phyloP scores from a whole-genome alignment of 2,329 filamentous ascomycete species.

The Tolypocladium sp. region DNA sequence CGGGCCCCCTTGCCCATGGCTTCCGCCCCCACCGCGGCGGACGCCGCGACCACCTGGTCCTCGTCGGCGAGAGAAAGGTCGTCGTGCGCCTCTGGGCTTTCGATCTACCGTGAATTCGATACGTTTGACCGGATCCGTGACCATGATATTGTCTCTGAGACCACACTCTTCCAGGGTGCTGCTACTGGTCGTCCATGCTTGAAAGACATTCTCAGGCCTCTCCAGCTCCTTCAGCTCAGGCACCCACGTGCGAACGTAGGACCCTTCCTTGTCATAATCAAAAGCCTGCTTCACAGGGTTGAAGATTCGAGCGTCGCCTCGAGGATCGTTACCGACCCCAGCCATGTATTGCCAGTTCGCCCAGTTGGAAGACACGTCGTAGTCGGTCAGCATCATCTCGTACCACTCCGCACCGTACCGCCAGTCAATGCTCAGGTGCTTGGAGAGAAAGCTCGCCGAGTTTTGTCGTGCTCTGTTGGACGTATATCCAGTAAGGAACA shows the following conservation, averaged over 20 bases:
- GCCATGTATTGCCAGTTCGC: constrained; percentile 77
- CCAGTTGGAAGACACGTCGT: constrained; percentile 71
- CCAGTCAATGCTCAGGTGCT: constrained; percentile 71
- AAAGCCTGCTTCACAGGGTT: constrained; percentile 75
- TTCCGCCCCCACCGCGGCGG: constrained; percentile 6
- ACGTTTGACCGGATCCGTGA: constrained; percentile 54
- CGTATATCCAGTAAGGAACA: constrained; percentile 68
- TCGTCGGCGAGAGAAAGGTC: constrained; percentile 14
- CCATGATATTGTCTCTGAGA: constrained; percentile 52
- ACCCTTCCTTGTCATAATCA: constrained; percentile 63
- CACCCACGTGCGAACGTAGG: constrained; percentile 66
- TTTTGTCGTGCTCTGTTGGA: constrained; percentile 71
- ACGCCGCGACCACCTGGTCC: constrained; percentile 9
- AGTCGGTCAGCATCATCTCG: constrained; percentile 64
- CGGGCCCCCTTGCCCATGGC: not conserved
- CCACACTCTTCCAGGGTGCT: constrained; percentile 49
- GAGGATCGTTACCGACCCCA: constrained; percentile 71
- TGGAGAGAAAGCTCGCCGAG: constrained; percentile 64
- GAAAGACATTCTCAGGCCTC: constrained; percentile 53
- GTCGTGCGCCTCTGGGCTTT: constrained; percentile 25
- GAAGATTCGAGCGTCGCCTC: constrained; percentile 63
- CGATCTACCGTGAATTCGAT: constrained; percentile 55
- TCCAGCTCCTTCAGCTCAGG: constrained; percentile 52
- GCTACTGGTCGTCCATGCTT: constrained; percentile 55
- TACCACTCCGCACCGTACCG: constrained; percentile 77